These are phyloP conservation scores for Penicillium freii DNA, from an alignment of 2,329 filamentous ascomycete species.

Conservation along the genomic window DNA sequence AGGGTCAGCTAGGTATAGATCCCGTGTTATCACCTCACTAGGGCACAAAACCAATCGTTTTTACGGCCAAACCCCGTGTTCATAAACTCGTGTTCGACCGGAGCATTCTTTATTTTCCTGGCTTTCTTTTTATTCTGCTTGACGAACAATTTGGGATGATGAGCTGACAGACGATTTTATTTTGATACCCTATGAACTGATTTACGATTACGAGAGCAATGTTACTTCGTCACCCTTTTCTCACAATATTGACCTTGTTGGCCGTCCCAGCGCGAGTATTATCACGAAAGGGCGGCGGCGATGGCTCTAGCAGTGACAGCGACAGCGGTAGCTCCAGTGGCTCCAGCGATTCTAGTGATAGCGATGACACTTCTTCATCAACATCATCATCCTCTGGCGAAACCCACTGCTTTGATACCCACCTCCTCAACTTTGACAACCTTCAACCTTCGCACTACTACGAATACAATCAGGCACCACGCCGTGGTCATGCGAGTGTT, in stretches of 20 bases:
- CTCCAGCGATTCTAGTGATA: background rate
- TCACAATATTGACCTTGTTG: background rate
- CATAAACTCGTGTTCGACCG: background rate
- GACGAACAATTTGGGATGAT: background rate
- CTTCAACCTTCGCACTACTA: constrained; percentile 5
- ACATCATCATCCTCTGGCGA: background rate
- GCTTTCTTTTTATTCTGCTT: background rate
- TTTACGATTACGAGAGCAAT: background rate
- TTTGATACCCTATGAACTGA: background rate
- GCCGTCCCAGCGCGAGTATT: background rate
- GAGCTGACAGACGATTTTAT: background rate
- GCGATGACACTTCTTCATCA: background rate
- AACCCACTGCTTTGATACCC: background rate
- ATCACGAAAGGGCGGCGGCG: constrained; percentile 2
- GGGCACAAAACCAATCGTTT: background rate
- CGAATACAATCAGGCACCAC: constrained; percentile 2
- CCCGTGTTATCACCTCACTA: background rate
- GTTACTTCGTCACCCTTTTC: background rate
- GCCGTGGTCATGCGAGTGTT: background rate
- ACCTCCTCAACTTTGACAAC: constrained; percentile 1
- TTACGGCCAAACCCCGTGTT: background rate
- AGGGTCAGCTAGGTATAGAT: constrained; percentile 1
- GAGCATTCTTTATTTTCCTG: background rate
- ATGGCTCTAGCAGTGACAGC: constrained; percentile 1
- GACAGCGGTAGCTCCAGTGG: background rate